Conservation (phyloP, 768 basidiomycete species). For the Wakefieldia striispora region DNA sequence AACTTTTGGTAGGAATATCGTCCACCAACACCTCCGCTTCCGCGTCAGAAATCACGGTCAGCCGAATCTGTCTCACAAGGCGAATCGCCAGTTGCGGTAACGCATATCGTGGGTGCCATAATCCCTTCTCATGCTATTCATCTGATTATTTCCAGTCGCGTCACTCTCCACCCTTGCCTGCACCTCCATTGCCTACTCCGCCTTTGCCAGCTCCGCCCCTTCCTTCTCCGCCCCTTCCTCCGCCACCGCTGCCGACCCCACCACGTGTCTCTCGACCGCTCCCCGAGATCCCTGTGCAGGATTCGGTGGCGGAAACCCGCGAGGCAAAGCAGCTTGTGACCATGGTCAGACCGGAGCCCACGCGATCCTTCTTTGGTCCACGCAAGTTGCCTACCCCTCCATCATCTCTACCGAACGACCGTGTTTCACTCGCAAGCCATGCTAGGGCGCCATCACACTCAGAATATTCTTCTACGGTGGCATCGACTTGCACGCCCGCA, state of each 20-base stretch:
- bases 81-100: conserved; percentile 30
- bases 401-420: conserved; percentile 27
- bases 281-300: conserved; percentile 29
- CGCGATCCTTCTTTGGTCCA: conserved; percentile 19
- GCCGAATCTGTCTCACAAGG: conserved; percentile 29
- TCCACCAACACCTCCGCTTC: conserved; percentile 58
- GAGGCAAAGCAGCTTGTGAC: conserved; percentile 14
- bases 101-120: conserved; percentile 23
- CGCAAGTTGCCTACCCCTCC: conserved; percentile 35
- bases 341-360: conserved; percentile 18
- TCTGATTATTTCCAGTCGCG: conserved; percentile 20
- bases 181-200: conserved; percentile 9
- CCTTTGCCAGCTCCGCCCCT: conserved; percentile 16
- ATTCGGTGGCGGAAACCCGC: conserved; percentile 14
- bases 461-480: conserved; percentile 24
- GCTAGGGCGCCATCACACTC: conserved; percentile 19
- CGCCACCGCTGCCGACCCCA: conserved; percentile 27
- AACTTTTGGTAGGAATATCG: conserved; percentile 43
- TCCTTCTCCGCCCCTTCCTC: conserved; percentile 18
- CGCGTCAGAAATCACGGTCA: conserved; percentile 36
- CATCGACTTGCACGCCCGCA: conserved; percentile 28
- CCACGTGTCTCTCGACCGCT: conserved; percentile 28
- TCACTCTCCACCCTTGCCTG: conserved; percentile 23
- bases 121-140: conserved; percentile 1
- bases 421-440: conserved; percentile 11